Evolutionary conservation across 768 basidiomycete genomes (phyloP), one percentile per base, ranked within the genome.

Genomic region (Naematelia aurantialba): DNA sequence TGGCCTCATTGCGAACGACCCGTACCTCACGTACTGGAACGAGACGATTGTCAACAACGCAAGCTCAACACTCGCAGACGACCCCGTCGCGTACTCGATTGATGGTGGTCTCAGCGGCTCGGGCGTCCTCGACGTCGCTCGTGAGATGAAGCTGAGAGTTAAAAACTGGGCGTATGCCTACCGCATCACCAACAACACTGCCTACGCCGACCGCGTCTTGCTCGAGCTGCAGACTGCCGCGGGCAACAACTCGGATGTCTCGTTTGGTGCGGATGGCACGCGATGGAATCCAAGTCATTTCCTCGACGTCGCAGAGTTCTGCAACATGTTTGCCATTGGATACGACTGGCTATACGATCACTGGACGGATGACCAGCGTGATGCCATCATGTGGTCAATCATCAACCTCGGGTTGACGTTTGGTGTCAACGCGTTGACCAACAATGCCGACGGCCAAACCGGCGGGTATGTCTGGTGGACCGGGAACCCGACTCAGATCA

Each of bases 331-430:
- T 70, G 96, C 83, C 27, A 88, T 92, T 62, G 94, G 87, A 1
- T 99, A 98, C 69, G 96, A 99, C 73, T 99, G 96, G 96, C 72
- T 98, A 29, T 87, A 96, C 76, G 87, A 91, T 55, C 80, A 82
- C 54, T 94, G 88, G 89, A 84, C 83, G 13, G 79, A 82, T 29
- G 82, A 84, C 0, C 91, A 93, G 78, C 87, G 85, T 73, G 78
- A 74, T 22, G 79, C 80, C 49, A 89, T 99, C 64, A 81, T 83
- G 69, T 80, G 75, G 63, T 86, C 85, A 13, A 83, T 98, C 79
- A 82, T 91, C 76, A 79, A 81, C 62, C 87, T 87, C 65, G 96
- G 91, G 56, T 83, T 99, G 25, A 77, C 70, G 57, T 83, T 81
- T 45, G 93, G 92, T 65, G 64, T 84, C 44, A 64, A 67, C 21